Evolutionary conservation across 345 rosid species (phyloP).

Genomic region (Brassica rapa): DNA sequence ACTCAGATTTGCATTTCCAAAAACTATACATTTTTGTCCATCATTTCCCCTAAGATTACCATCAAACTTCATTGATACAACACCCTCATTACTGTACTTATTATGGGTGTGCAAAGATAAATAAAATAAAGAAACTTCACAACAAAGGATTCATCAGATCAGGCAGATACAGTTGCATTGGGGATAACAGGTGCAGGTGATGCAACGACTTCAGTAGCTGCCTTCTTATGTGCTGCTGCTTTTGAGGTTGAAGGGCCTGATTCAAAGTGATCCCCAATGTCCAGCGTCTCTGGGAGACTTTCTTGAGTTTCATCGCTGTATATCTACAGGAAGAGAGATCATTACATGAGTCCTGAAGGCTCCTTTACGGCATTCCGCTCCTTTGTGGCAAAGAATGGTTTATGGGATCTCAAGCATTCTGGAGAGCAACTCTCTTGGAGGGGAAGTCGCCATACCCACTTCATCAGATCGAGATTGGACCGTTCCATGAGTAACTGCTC

Average conservation of each 20-base stretch:
- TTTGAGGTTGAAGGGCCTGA: slow-evolving; percentile 45
- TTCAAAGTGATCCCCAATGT: slow-evolving; percentile 69
- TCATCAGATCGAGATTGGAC: too few species aligned
- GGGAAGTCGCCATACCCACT: too few species aligned
- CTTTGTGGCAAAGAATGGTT: too few species aligned
- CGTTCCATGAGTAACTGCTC: too few species aligned
- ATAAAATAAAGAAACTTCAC: neutral
- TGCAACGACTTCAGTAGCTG: slow-evolving; percentile 35
- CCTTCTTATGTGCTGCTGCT: slow-evolving; percentile 53
- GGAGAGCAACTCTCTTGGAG: too few species aligned
- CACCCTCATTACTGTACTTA: neutral
- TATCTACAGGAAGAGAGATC: slow-evolving; percentile 44
- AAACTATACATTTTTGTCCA: slow-evolving; percentile 18
- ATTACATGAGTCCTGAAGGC: neutral
- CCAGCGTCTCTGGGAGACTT: slow-evolving; percentile 74
- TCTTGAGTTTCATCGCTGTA: slow-evolving; percentile 46
- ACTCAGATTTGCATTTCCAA: slow-evolving; percentile 21
- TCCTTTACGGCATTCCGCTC: too few species aligned
- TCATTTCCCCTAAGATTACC: neutral
- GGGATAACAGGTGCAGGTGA: slow-evolving; percentile 52
- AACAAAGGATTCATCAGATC: slow-evolving; percentile 29
- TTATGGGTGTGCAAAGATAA: neutral
- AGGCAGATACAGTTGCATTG: slow-evolving; percentile 34
- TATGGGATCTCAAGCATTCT: too few species aligned
- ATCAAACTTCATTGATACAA: neutral